Conservation (phyloP, 106 monocot species). For the Phalaenopsis equestris region DNA sequence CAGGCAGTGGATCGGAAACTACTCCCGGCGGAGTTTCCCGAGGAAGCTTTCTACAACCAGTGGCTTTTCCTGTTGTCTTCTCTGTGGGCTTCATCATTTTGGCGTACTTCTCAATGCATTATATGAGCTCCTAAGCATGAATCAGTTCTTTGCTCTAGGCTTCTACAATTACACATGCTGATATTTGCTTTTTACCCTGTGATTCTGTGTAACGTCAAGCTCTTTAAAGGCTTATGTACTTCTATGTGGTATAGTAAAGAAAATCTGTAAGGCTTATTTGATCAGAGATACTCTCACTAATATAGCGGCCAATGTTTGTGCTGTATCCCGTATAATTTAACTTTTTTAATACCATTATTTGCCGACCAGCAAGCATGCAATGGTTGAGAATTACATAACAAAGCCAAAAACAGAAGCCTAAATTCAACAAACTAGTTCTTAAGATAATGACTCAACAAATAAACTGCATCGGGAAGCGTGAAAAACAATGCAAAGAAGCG, state of each 20-base stretch:
- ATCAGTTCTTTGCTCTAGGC: background rate
- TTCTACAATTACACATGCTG: background rate
- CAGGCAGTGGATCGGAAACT: background rate
- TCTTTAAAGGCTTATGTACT: background rate
- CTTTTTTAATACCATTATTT: too few species aligned
- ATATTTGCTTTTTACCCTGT: background rate
- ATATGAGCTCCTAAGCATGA: conserved; percentile 5
- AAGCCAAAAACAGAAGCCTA: too few species aligned
- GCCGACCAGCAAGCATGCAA: too few species aligned
- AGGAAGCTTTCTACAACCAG: conserved; percentile 1
- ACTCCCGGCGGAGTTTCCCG: background rate
- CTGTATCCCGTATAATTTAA: background rate
- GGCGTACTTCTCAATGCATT: background rate
- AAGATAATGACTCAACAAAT: too few species aligned
- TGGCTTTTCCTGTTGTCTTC: background rate
- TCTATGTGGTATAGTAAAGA: background rate
- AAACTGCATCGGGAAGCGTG: too few species aligned
- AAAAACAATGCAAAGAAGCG: too few species aligned
- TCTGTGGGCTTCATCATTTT: conserved; percentile 1
- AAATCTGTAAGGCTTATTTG: background rate
- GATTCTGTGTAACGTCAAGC: background rate
- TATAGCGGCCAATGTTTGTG: background rate
- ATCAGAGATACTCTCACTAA: too few species aligned
- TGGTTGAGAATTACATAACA: too few species aligned
- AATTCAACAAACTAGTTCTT: too few species aligned